Percentiles rank a stretch among this genome's conserved stretches.
phyloP scores from a whole-genome alignment of 1,284 basidiomycete species.

The Moesziomyces sp. region DNA sequence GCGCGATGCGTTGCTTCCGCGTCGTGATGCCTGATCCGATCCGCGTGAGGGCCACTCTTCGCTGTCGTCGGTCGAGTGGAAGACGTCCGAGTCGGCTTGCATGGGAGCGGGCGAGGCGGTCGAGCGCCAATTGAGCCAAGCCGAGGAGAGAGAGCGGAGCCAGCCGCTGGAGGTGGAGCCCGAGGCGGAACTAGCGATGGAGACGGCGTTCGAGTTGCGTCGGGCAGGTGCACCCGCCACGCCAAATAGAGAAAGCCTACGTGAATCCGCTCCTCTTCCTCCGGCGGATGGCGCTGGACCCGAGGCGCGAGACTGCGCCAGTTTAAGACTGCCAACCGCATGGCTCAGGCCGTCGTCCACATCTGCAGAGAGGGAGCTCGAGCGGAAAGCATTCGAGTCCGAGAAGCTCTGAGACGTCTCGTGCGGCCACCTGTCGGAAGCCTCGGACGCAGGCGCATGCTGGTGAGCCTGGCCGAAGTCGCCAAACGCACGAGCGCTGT shows the following conservation, averaged over 20 bases:
- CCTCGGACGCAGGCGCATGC: slow-evolving; percentile 4
- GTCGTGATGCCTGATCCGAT: slow-evolving; percentile 13
- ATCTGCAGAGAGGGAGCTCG: slow-evolving; percentile 1
- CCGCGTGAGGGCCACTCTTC: slow-evolving; percentile 31
- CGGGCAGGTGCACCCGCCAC: slow-evolving; percentile 21
- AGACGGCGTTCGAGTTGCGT: slow-evolving; percentile 43
- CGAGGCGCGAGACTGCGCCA: slow-evolving; percentile 41
- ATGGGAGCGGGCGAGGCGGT: slow-evolving; percentile 37
- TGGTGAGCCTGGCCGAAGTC: slow-evolving; percentile 11
- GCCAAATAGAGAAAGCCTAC: slow-evolving; percentile 41
- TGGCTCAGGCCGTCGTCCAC: slow-evolving; percentile 30
- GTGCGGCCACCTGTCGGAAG: slow-evolving; percentile 4
- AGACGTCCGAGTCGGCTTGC: slow-evolving; percentile 33
- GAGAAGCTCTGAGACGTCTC: slow-evolving; percentile 28
- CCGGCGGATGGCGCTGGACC: slow-evolving; percentile 16
- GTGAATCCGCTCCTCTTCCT: slow-evolving; percentile 14
- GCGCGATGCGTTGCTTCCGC: slow-evolving; percentile 33
- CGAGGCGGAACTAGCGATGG: slow-evolving; percentile 36
- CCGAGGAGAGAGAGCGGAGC: slow-evolving; percentile 51
- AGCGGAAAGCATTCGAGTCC: slow-evolving; percentile 7
- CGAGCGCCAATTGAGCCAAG: slow-evolving; percentile 48
- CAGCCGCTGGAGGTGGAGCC: slow-evolving; percentile 43
- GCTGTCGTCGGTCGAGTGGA: slow-evolving; percentile 31
- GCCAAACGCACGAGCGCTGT: slow-evolving; percentile 7
- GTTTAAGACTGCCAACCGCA: slow-evolving; percentile 50